Conservation (phyloP, 1,284 basidiomycete species). For the Ustilago vetiveriae region DNA sequence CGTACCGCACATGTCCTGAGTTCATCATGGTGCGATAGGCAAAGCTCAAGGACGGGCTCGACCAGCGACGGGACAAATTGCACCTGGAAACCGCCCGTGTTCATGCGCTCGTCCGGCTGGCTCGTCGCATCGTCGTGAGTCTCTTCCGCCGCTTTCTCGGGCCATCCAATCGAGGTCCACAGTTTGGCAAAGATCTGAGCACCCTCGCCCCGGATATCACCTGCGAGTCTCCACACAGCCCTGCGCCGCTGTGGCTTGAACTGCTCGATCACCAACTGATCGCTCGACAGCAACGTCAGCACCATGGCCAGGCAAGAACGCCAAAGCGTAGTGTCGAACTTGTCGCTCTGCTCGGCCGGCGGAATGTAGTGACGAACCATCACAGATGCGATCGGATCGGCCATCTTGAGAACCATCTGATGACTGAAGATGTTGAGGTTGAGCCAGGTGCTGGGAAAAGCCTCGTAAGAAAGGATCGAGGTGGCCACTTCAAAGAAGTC, state of each 20-base stretch:
- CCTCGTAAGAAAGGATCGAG: constrained; percentile 85
- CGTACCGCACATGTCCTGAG: constrained; percentile 84
- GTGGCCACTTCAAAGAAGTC: constrained; percentile 83
- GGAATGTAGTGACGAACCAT: constrained; percentile 86
- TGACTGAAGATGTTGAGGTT: constrained; percentile 91
- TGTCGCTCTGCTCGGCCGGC: constrained; percentile 71
- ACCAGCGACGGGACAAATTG: constrained; percentile 77
- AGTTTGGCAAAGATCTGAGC: constrained; percentile 82
- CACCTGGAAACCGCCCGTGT: constrained; percentile 64
- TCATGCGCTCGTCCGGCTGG: constrained; percentile 47
- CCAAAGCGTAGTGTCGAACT: constrained; percentile 85
- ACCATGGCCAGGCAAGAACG: constrained; percentile 81
- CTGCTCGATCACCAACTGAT: constrained; percentile 91
- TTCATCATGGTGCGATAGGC: constrained; percentile 92
- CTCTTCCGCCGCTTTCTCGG: constrained; percentile 24
- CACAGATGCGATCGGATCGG: constrained; percentile 81
- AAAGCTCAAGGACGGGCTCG: constrained; percentile 88
- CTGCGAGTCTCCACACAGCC: constrained; percentile 92
- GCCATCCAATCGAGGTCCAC: constrained; percentile 79
- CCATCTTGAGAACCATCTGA: constrained; percentile 85
- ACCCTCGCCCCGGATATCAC: constrained; percentile 92
- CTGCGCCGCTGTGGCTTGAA: constrained; percentile 91
- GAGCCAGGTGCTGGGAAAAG: constrained; percentile 90
- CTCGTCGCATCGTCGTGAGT: constrained; percentile 15
- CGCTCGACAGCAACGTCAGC: constrained; percentile 84